Conservation (phyloP, 2,329 filamentous ascomycete species). For the Lanzia echinophila region DNA sequence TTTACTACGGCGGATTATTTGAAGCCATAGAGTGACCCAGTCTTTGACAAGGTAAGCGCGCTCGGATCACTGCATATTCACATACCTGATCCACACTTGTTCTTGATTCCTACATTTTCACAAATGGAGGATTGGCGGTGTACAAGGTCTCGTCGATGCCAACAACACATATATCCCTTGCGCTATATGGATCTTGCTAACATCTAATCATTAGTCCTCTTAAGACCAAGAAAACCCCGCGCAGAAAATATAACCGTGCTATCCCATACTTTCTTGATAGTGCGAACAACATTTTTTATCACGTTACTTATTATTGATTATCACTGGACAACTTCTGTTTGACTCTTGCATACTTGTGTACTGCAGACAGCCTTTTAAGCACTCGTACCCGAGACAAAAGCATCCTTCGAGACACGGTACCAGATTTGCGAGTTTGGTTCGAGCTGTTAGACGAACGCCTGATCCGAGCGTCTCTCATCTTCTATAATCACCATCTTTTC, state of each 20-base stretch:
- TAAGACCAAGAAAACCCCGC: slow-evolving; percentile 2
- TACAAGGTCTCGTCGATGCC: slow-evolving; percentile 12
- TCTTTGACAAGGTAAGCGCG: slow-evolving; percentile 18
- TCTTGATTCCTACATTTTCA: slow-evolving; percentile 10
- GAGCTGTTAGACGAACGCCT: slow-evolving; percentile 26
- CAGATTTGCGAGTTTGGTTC: slow-evolving; percentile 20
- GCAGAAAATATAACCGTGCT: not conserved
- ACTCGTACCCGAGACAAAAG: slow-evolving; percentile 26
- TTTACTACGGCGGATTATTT: slow-evolving; percentile 1
- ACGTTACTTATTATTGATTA: slow-evolving; percentile 1
- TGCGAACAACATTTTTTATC: not conserved
- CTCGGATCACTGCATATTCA: slow-evolving; percentile 26
- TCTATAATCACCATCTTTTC: slow-evolving; percentile 21
- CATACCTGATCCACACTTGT: slow-evolving; percentile 5
- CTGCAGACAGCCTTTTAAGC: slow-evolving; percentile 17
- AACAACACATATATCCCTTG: slow-evolving; percentile 4
- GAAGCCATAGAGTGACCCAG: slow-evolving; percentile 2
- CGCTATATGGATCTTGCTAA: slow-evolving; percentile 11
- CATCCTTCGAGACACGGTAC: slow-evolving; percentile 18
- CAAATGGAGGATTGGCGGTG: slow-evolving; percentile 24
- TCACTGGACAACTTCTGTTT: not conserved
- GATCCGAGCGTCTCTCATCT: slow-evolving; percentile 25
- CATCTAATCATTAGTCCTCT: slow-evolving; percentile 4
- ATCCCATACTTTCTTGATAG: not conserved
- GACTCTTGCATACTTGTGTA: slow-evolving; percentile 1